phyloP scores from a whole-genome alignment of 2,329 filamentous ascomycete genomes.

The Phaeosphaeria sp. region DNA sequence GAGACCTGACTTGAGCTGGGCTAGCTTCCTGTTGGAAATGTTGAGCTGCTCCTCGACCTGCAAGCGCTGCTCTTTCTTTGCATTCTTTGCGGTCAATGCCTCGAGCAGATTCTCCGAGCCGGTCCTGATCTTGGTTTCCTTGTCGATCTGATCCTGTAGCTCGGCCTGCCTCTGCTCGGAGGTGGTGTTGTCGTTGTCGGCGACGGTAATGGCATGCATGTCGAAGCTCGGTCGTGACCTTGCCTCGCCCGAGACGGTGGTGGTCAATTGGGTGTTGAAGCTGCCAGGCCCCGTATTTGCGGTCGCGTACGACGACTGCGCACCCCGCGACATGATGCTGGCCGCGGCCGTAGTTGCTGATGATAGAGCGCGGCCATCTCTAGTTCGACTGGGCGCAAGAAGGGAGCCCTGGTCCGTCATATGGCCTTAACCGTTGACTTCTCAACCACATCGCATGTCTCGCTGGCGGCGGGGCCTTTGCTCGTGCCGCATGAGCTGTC shows the following conservation, averaged over 20 bases:
- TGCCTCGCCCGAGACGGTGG: slow-evolving; percentile 69
- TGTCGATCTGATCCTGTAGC: slow-evolving; percentile 84
- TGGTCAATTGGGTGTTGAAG: slow-evolving; percentile 87
- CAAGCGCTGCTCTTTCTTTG: slow-evolving; percentile 74
- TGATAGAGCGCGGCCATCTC: slow-evolving; percentile 64
- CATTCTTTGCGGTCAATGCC: slow-evolving; percentile 90
- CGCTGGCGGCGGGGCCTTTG: slow-evolving; percentile 31
- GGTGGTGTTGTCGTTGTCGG: slow-evolving; percentile 66
- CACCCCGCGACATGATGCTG: slow-evolving; percentile 61
- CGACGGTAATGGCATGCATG: slow-evolving; percentile 58
- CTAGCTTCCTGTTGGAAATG: slow-evolving; percentile 78
- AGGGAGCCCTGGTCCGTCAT: slow-evolving; percentile 48
- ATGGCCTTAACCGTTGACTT: slow-evolving; percentile 45
- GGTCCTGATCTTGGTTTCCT: slow-evolving; percentile 97
- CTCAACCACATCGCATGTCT: slow-evolving; percentile 48
- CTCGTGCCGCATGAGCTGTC: slow-evolving; percentile 44
- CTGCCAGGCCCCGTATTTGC: slow-evolving; percentile 73
- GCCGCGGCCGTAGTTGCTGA: slow-evolving; percentile 63
- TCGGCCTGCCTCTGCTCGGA: slow-evolving; percentile 77
- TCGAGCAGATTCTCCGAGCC: slow-evolving; percentile 98
- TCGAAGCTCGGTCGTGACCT: slow-evolving; percentile 64
- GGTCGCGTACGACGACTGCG: slow-evolving; percentile 69
- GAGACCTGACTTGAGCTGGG: slow-evolving; percentile 64
- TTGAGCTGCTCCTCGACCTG: slow-evolving; percentile 82
- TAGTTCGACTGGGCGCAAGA: slow-evolving; percentile 53